These are phyloP conservation scores for Auriscalpium vulgare DNA, from an alignment of 768 basidiomycete species.

Conservation along the genomic window DNA sequence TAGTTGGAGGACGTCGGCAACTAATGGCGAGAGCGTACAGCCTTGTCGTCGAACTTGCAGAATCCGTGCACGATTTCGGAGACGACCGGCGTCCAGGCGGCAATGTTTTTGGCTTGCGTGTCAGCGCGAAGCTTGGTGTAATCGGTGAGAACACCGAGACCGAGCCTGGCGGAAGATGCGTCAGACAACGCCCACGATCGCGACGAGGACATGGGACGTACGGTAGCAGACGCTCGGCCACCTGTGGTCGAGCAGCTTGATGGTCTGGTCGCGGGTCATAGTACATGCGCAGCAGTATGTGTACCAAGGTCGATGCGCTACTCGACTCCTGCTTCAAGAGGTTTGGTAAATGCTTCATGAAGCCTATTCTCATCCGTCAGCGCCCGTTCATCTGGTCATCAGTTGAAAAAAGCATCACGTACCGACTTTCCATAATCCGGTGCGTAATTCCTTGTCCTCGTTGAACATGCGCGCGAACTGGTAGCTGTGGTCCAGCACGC, in stretches of 20 bases:
- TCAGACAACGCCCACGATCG: slow-evolving; percentile 5
- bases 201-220: slow-evolving; percentile 27
- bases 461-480: slow-evolving; percentile 97
- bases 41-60: slow-evolving; percentile 81
- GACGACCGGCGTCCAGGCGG: slow-evolving; percentile 99
- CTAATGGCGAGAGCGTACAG: slow-evolving; percentile 46
- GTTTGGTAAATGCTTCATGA: slow-evolving; percentile 99
- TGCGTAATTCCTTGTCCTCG: slow-evolving; percentile 94
- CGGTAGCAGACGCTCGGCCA: slow-evolving; percentile 66
- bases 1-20: background rate
- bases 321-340: slow-evolving; percentile 97
- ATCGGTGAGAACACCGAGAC: slow-evolving; percentile 81
- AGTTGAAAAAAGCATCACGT: slow-evolving; percentile 27
- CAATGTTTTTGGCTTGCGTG: slow-evolving; percentile 89
- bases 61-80: slow-evolving; percentile 89
- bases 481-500: slow-evolving; percentile 93
- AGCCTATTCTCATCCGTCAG: slow-evolving; percentile 44
- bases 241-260: slow-evolving; percentile 74
- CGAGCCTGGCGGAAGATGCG: slow-evolving; percentile 46
- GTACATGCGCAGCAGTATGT: slow-evolving; percentile 90
- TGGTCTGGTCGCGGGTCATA: slow-evolving; percentile 85
- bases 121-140: slow-evolving; percentile 86
- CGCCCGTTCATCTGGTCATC: background rate
- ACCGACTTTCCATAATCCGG: slow-evolving; percentile 99
- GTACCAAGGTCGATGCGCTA: slow-evolving; percentile 90